These are phyloP conservation scores for Microascus cirrosus DNA, from an alignment of 2,329 filamentous ascomycete genomes.

Conservation along the genomic window DNA sequence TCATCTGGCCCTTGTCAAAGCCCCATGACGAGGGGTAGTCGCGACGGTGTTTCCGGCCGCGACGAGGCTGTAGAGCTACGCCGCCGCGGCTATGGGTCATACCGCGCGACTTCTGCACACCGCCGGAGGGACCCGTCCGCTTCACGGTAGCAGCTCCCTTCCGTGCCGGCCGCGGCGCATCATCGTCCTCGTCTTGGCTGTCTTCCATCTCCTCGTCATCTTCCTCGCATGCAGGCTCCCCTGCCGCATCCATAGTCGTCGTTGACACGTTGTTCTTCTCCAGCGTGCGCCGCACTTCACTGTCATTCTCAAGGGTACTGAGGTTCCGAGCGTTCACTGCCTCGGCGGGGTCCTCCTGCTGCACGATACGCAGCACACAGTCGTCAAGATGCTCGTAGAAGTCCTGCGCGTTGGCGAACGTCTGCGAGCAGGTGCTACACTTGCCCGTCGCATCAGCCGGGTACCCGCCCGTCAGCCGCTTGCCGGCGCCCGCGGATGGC, in stretches of 20 bases:
- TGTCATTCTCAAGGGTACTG: slow-evolving; percentile 54
- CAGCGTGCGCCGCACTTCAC: slow-evolving; percentile 48
- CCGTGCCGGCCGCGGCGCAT: slow-evolving; percentile 33
- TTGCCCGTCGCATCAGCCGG: slow-evolving; percentile 77
- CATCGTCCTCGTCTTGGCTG: slow-evolving; percentile 37
- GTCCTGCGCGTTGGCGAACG: slow-evolving; percentile 87
- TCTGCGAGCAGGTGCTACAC: slow-evolving; percentile 87
- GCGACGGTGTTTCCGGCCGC: slow-evolving; percentile 79
- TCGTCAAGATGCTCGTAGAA: slow-evolving; percentile 95
- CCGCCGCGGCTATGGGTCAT: slow-evolving; percentile 71
- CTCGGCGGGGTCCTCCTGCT: slow-evolving; percentile 60
- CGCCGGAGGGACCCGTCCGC: slow-evolving; percentile 46
- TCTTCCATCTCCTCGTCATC: slow-evolving; percentile 40
- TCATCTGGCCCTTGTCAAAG: slow-evolving; percentile 85
- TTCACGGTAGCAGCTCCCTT: slow-evolving; percentile 27
- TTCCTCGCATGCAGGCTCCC: slow-evolving; percentile 40
- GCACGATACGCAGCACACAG: slow-evolving; percentile 60
- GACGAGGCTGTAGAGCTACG: slow-evolving; percentile 46
- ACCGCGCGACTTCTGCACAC: slow-evolving; percentile 56
- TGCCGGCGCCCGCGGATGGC: slow-evolving; percentile 29
- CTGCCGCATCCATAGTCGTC: slow-evolving; percentile 34
- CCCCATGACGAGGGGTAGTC: slow-evolving; percentile 94
- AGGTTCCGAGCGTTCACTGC: slow-evolving; percentile 57
- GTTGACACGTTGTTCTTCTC: slow-evolving; percentile 49
- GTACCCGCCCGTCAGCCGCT: slow-evolving; percentile 56